Evolutionary conservation across 257 asterid genomes (phyloP), one percentile per base, ranked within the genome.

Genomic region (Nyctanthes arbortristis): DNA sequence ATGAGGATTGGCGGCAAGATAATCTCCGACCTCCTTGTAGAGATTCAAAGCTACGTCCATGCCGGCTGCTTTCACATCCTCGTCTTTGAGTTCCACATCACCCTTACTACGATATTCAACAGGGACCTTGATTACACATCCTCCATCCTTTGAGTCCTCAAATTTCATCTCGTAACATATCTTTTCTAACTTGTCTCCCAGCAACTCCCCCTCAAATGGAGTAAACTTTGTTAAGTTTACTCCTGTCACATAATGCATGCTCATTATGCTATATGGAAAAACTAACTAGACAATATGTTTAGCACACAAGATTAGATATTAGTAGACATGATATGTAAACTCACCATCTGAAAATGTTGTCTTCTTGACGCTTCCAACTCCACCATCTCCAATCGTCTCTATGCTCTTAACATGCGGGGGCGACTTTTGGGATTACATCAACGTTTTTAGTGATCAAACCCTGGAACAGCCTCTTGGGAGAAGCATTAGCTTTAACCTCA

Each of bases 41-140:
- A 69, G 24, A 3, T 2, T 76, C 0, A 25, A 0, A 4, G 70
- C 25, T 11, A 68, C 69, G 9, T 73, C 49, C 75, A 56, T 22
- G 59, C 59, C n/a, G n/a, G n/a, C 10, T 7, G 59, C 59, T 0
- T 52, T 63, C 4, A 71, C 29, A 3, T 71, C 77, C 0, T 70
- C 75, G 0, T 79, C 80, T 0, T 1, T 43, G 5, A 70, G 1
- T 12, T 65, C 75, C 2, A 11, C 3, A 24, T 63, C 80, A 1
- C 75, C 78, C 75, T 70, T 74, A 5, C 75, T 62, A 74, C 71
- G 77, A 18, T 79, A 79, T 49, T 74, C 83, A 11, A 58, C 29
- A 14, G 36, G 63, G 8, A 56, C 22, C 77, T 74, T 79, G 58
- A 71, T 47, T 54, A 66, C 72, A 4, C 80, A 74, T 2, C 78